Conservation (phyloP, 345 rosid genomes). For the Pelargonium nanum region DNA sequence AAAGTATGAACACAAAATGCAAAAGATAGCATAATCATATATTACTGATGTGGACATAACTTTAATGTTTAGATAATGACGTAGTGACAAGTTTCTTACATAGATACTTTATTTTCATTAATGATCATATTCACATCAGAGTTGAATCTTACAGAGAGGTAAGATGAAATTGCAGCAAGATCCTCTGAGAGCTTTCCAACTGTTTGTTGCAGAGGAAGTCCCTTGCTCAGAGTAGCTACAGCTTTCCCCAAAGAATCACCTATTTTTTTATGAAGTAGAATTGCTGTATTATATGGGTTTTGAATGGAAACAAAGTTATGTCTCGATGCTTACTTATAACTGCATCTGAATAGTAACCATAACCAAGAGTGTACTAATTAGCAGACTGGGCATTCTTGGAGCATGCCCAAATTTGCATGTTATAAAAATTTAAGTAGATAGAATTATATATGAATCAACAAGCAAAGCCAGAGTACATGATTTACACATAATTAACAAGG, state of each 20-base stretch:
- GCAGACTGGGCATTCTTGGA: not conserved
- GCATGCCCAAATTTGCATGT: not conserved
- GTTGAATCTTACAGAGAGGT: conserved; percentile 40
- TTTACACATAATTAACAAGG: conserved; percentile 6
- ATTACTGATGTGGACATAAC: not conserved
- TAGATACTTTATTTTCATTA: no score
- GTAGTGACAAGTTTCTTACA: not conserved
- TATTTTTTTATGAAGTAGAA: conserved; percentile 11
- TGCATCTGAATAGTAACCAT: no score
- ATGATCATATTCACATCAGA: not conserved
- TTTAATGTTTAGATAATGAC: no score
- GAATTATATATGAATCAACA: conserved; percentile 2
- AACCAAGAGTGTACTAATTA: not conserved
- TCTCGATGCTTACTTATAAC: not conserved
- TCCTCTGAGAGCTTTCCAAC: conserved; percentile 32
- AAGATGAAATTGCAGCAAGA: conserved; percentile 30
- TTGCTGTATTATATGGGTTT: conserved; percentile 5
- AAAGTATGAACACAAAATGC: not conserved
- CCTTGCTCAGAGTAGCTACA: conserved; percentile 35
- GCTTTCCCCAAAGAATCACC: conserved; percentile 42
- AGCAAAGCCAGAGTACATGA: conserved; percentile 7
- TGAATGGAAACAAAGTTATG: not conserved
- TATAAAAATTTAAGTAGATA: not conserved
- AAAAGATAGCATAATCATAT: not conserved
- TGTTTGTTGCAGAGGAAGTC: conserved; percentile 40